phyloP scores from a whole-genome alignment of 1,284 basidiomycete species.

The Sphagnurus paluster region DNA sequence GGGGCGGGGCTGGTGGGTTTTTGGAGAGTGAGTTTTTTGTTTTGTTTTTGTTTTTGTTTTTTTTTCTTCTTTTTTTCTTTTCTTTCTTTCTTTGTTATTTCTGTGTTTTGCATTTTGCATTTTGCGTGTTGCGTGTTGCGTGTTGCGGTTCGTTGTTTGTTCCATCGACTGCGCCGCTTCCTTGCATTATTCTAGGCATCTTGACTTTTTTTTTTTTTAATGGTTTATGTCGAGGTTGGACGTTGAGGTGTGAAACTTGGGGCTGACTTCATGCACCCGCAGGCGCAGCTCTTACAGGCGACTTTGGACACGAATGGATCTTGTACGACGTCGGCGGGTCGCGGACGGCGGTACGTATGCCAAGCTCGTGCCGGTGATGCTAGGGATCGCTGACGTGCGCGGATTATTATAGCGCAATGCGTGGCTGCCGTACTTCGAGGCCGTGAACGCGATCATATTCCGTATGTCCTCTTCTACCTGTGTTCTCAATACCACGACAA shows the following conservation, averaged over 20 bases:
- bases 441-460: conserved; percentile 67
- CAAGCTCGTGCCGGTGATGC: too few relatives aligned
- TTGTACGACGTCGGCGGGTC: conserved; percentile 56
- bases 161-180: background rate
- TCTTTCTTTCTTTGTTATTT: background rate
- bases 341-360: conserved; percentile 47
- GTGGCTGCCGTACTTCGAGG: conserved; percentile 68
- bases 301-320: conserved; percentile 42
- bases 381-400: conserved; percentile 8
- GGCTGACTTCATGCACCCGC: too few relatives aligned
- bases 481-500: background rate
- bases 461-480: conserved; percentile 27
- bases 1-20: conserved; percentile 15
- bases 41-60: background rate
- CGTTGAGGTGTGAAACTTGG: too few relatives aligned
- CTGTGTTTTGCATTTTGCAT: background rate
- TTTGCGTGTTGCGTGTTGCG: too few relatives aligned
- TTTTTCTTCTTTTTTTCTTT: background rate
- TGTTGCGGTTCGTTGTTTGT: background rate
- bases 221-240: too few relatives aligned
- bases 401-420: conserved; percentile 42
- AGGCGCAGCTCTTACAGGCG: conserved; percentile 18
- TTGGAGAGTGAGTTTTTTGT: conserved; percentile 23
- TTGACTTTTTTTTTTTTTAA: too few relatives aligned
- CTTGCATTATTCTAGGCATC: background rate